phyloP scores from a whole-genome alignment of 331 rosid species.

The Pyracantha coccinea region DNA sequence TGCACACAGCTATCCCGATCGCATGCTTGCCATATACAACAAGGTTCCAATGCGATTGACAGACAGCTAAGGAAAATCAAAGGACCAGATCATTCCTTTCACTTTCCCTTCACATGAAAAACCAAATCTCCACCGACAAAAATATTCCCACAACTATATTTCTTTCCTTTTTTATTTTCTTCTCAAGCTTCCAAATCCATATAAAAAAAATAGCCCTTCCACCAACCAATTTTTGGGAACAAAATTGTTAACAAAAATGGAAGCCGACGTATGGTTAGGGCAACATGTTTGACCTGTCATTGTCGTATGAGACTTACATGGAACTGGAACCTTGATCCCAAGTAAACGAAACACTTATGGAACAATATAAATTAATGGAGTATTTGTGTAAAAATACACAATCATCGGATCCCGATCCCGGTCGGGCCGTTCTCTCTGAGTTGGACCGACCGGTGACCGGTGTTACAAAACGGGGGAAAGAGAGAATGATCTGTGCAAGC shows the following conservation, averaged over 20 bases:
- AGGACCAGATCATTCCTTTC: not conserved
- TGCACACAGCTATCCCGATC: not conserved
- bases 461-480: conserved; percentile 16
- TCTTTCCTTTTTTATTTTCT: not conserved
- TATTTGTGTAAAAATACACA: not conserved
- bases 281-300: not conserved
- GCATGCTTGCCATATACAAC: too few relatives aligned
- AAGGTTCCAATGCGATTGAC: not conserved
- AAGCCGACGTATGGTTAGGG: not conserved
- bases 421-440: conserved; percentile 4
- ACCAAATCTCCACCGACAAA: not conserved
- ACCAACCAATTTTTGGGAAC: not conserved
- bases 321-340: not conserved
- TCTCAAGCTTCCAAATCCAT: not conserved
- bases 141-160: not conserved
- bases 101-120: not conserved
- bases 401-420: not conserved
- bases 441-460: not conserved
- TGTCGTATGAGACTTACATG: not conserved
- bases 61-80: not conserved
- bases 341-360: conserved; percentile 1
- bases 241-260: not conserved
- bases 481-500: conserved; percentile 24
- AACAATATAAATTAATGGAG: not conserved
- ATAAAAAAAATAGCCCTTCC: not conserved